Evolutionary conservation across 2,329 filamentous ascomycete species (phyloP).

Genomic region (Colletotrichum melonis): DNA sequence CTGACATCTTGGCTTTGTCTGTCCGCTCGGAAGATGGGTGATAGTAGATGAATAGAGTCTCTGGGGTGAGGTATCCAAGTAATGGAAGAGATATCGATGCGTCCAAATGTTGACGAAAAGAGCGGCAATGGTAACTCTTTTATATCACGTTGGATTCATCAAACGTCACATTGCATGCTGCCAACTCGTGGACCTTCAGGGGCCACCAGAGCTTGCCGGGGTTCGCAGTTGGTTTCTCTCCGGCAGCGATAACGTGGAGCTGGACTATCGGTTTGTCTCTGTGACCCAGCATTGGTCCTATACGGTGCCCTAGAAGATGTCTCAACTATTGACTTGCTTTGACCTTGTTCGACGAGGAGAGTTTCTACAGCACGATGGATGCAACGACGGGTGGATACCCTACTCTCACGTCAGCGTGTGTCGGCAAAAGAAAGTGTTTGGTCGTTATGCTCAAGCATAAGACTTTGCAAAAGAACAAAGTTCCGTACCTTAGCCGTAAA

Average conservation of each 20-base stretch:
- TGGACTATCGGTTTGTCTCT: neutral
- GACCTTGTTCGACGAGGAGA: neutral
- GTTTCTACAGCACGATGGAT: neutral
- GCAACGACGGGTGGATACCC: neutral
- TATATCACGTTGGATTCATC: slow-evolving; percentile 11
- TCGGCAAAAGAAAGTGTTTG: neutral
- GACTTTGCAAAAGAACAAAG: neutral
- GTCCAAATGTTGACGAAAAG: neutral
- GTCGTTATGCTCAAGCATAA: neutral
- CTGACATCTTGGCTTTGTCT: slow-evolving; percentile 16
- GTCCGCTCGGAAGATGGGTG: neutral
- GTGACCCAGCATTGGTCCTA: neutral
- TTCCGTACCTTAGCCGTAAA: neutral
- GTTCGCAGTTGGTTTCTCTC: neutral
- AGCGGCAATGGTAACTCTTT: neutral
- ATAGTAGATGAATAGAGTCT: neutral
- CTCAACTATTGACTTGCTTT: neutral
- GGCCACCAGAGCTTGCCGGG: neutral
- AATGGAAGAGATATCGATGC: neutral
- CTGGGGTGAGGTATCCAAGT: neutral
- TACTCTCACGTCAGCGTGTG: slow-evolving; percentile 27
- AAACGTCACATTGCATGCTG: slow-evolving; percentile 16
- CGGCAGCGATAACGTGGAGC: neutral
- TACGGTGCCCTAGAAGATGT: neutral
- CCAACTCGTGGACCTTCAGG: slow-evolving; percentile 1